Percentiles rank a stretch among this genome's conserved stretches.
phyloP scores from a whole-genome alignment of 805 yeast species.

The Kuraishia borneana region DNA sequence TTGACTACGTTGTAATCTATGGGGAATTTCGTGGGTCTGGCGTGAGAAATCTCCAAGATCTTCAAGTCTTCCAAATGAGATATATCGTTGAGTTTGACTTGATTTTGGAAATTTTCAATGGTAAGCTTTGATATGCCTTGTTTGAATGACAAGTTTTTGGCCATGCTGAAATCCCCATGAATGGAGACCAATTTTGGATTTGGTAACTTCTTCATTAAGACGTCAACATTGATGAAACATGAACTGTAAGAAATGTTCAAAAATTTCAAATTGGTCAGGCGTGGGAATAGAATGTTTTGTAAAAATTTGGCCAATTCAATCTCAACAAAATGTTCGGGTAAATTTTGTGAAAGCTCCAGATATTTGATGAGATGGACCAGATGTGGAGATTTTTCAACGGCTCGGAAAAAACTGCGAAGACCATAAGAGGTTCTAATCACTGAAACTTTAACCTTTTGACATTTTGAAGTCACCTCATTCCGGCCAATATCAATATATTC shows the following conservation, averaged over 20 bases:
- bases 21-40: slow-evolving; percentile 6
- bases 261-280: slow-evolving; percentile 7
- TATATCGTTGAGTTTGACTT: slow-evolving; percentile 3
- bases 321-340: slow-evolving; percentile 14
- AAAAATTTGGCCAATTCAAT: slow-evolving; percentile 9
- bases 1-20: slow-evolving; percentile 6
- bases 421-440: slow-evolving; percentile 12
- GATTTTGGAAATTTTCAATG: slow-evolving; percentile 4
- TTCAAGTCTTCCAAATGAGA: slow-evolving; percentile 3
- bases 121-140: slow-evolving; percentile 4
- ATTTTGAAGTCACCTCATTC: background rate
- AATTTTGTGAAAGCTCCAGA: slow-evolving; percentile 9
- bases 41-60: slow-evolving; percentile 7
- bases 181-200: slow-evolving; percentile 4
- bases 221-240: slow-evolving; percentile 9
- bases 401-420: slow-evolving; percentile 10
- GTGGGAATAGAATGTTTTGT: slow-evolving; percentile 6
- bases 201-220: slow-evolving; percentile 4
- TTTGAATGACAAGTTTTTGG: background rate
- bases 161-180: slow-evolving; percentile 6
- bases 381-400: slow-evolving; percentile 4
- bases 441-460: slow-evolving; percentile 3
- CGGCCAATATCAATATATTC: slow-evolving; percentile 4
- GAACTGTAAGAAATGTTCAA: slow-evolving; percentile 11
- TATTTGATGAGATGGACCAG: slow-evolving; percentile 7